Evolutionary conservation across 768 basidiomycete species (phyloP), one percentile per base, ranked within the genome.

Genomic region (Podaxis carcinomalis): DNA sequence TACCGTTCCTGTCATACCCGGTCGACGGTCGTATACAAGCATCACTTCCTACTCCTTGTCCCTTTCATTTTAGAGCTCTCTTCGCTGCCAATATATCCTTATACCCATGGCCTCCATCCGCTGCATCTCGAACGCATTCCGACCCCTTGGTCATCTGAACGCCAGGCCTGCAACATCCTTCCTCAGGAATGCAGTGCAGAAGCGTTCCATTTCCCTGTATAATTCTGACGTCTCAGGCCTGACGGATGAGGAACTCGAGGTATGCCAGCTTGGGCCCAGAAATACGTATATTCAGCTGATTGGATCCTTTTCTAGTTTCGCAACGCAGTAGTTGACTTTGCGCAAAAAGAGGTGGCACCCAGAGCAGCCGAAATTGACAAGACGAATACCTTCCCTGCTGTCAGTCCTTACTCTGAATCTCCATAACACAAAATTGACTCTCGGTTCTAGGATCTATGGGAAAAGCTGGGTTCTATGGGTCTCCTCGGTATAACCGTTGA

Each of bases 401-500:
- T 93, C 68, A 64, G 83, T 63, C 5, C 44, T 16, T 37, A 28
- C 55, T 7, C 53, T 19, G 42, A 46, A 61, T 28, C 21, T 63
- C 37, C 51, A 56, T 51, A 44, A 51, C 56, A 40, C 51, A 52
- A 57, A 56, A n/a, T 56, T 62, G n/a, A 39, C 40, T 49, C 53
- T 52, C 47, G 50, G 51, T 21, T 64, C 16, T 68, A 94, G 91
- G 86, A 91, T 69, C 76, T 96, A 42, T 94, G 93, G 88, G 84
- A 89, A 69, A 93, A 93, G 73, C 79, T 98, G 50, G 93, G 95
- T 4, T 81, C 83, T 21, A 96, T 98, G 95, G 95, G 95, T 9
- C 79, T 98, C 28, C 83, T 98, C 16, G 95, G 95, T 59, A 78
- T 91, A 25, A 98, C 95, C 4, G 92, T 90, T 16, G 81, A 87